Base-by-base conservation (phyloP, 2,329 filamentous ascomycete species). In the Exophiala viscosa region DNA sequence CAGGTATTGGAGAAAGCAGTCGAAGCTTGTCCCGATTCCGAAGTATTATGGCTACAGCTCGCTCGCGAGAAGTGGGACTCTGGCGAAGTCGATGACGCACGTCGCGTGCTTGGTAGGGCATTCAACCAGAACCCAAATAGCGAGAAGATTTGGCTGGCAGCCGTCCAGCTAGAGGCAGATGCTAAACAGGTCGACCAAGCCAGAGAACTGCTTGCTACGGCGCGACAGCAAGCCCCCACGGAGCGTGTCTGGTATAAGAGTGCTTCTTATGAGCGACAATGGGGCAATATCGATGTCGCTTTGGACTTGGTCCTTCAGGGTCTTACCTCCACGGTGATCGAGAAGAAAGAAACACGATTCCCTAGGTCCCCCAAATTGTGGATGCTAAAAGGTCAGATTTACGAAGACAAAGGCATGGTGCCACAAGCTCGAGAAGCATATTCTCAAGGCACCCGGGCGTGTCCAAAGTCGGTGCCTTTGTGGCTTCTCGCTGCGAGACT, bases 341-440 rank as follows among this genome's bases (percentile, higher is more conserved):
- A 60, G 43, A 59, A 59, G 39, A 58, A 58, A 43, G 76, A 99
- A 33, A 86, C 91, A 60, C 80, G 89, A 8, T 99, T 95, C 74
- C 92, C 93, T 1, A 82, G 84, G 40, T 83, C 87, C 10, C 80
- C 89, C 47, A 97, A 97, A 72, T 79, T 99, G 18, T 96, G 92
- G 86, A 96, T 97, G 88, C 88, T 96, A 76, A 99, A 99, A 73
- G 93, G 95, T 0, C 93, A 99, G 67, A 93, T 97, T 58, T 99
- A 99, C 76, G 88, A 96, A 66, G 81, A 85, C 39, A 80, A 90
- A 42, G 85, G 82, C 62, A 90, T 90, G 72, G 74, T 87, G 11
- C 85, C 87, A 0, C 88, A 93, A 70, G 93, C 93, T 2, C 84
- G 93, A 42, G 90, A 97, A 68, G 90, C 92, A 0, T 97, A 93